Evolutionary conservation across 768 basidiomycete genomes (phyloP), one percentile per base, ranked within the genome.

Genomic region (Xanthoconium stramineum): DNA sequence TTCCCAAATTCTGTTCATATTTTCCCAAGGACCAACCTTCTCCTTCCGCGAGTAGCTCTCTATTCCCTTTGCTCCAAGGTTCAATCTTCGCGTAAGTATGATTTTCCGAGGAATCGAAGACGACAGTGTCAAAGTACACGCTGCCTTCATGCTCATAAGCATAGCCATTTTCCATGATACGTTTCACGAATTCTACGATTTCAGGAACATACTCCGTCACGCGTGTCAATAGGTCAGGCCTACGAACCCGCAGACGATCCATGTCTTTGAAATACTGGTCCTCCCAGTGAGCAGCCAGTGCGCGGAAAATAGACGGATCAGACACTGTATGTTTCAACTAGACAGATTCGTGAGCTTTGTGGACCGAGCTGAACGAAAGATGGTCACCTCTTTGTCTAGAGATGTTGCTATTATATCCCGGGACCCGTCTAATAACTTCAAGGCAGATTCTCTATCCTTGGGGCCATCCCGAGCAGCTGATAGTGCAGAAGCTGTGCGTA

Each of bases 141-240:
- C 88, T 93, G 15, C 94, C 94, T 59, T 81, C 80, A n/a, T 75
- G 76, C 50, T 76, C 83, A 66, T 90, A 89, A 13, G 67, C 74
- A 66, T 86, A 97, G 0, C 95, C 96, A 56, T 95, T 95, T 52
- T 81, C 74, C 56, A 97, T 77, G 67, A 98, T 91, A 28, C 82
- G 76, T 68, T 94, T 82, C 38, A 98, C 89, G 69, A 94, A 99
- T 5, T 81, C 72, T 48, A 94, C 91, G 60, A 98, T 91, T 74
- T 98, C 95, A 5, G 94, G 92, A 9, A 99, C 88, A 72, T 94
- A 99, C 73, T 98, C 97, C 2, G 95, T 95, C 6, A 98, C 97
- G 40, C 96, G 86, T 1, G 97, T 98, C 52, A 98, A 73, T 5
- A 85, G 91, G 69, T 96, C 93, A 17, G 97, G 94, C 20, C 88